Percentiles rank a stretch among this genome's conserved stretches.
phyloP scores from a whole-genome alignment of 768 basidiomycete species.

The Tubosaeta sp. region DNA sequence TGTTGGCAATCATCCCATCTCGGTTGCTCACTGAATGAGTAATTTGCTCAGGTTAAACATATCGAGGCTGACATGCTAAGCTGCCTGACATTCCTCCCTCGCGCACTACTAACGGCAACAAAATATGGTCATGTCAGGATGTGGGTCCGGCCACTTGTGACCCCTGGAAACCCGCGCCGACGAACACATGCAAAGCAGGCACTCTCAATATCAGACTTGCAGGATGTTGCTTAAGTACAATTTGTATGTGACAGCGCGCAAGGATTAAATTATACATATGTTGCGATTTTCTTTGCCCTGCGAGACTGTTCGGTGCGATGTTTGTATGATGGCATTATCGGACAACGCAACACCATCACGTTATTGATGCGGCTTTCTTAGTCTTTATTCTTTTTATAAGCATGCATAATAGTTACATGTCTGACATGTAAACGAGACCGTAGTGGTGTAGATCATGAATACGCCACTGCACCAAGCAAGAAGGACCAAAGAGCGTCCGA shows the following conservation, averaged over 20 bases:
- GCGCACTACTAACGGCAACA: conserved; percentile 73
- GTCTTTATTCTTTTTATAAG: neutral
- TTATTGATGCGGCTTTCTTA: too few species aligned
- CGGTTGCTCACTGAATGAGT: neutral
- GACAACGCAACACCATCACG: too few species aligned
- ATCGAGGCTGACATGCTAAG: conserved; percentile 79
- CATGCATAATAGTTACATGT: neutral
- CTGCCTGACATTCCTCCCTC: conserved; percentile 70
- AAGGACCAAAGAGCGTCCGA: conserved; percentile 80
- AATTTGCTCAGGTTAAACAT: conserved; percentile 58
- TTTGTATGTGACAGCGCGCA: neutral
- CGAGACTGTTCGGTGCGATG: neutral
- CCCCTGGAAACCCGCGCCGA: conserved; percentile 22
- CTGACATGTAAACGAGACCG: neutral
- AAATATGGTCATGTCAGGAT: conserved; percentile 75
- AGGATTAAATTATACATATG: conserved; percentile 14
- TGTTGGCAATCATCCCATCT: conserved; percentile 20
- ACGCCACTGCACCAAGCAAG: conserved; percentile 42
- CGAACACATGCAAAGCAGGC: conserved; percentile 28
- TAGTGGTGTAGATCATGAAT: neutral
- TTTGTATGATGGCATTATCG: neutral
- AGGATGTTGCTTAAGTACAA: conserved; percentile 18
- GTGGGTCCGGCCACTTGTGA: conserved; percentile 75
- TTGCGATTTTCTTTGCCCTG: neutral
- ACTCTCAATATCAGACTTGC: conserved; percentile 30